Base-by-base conservation (phyloP, 805 yeast species). In the Komagataella ulmi region DNA sequence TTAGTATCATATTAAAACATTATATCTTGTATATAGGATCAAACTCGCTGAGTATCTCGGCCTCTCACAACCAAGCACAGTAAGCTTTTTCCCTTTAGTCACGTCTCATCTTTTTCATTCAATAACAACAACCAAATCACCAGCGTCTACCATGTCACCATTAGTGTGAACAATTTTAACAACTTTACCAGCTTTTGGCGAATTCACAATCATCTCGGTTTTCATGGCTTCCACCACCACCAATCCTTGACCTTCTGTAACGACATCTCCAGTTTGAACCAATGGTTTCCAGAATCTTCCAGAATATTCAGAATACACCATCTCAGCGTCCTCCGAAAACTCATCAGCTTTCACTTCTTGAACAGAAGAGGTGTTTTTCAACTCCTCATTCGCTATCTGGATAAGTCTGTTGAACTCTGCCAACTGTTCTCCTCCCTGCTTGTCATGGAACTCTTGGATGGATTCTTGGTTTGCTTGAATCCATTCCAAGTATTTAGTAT, bases 161-260 rank as follows among this genome's bases (percentile, higher is more conserved):
- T 88, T 88, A 52, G 75, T 74, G 65, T 88, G 96, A 53, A 80
- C 66, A 47, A 88, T 71, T 68, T 85, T 85, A 49, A 77, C 62
- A 19, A 88, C 90, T 61, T 78, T 84, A 60, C 96, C 95, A 19
- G 72, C 71, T 52, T 63, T 72, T 1, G 95, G 76, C 18, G 97
- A 80, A 51, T 68, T 73, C 43, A 91, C 95, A 50, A 80, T 77
- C 97, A 91, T 91, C 69, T 91, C 99, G 0, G 98, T 93, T 74
- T 91, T 91, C 99, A 91, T 91, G 52, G 99, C 98, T 68, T 91
- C 99, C 51, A 91, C 87, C 45, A 93, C 88, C 57, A 91, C 77
- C 55, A 91, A 73, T 3, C 88, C 88, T 59, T 88, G 91, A 40
- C 90, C 95, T 48, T 69, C 75, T 50, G 72, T 69, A 24, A 91